Evolutionary conservation across 2,329 filamentous ascomycete genomes (phyloP).

Genomic region (Xylariaceae sp.): DNA sequence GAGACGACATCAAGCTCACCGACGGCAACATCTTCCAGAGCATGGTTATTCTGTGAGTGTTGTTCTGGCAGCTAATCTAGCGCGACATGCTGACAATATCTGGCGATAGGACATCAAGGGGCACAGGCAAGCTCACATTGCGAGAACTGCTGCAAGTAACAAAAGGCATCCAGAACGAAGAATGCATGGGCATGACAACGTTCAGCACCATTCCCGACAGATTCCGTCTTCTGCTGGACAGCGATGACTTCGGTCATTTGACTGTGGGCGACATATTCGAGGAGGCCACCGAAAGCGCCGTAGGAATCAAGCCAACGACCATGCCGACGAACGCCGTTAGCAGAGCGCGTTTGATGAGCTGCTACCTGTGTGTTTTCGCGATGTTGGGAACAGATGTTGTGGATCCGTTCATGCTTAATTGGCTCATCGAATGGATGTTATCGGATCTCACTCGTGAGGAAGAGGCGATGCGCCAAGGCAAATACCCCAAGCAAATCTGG

Average conservation of each 20-base stretch:
- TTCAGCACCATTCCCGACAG: conserved; percentile 16
- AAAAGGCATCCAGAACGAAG: conserved; percentile 17
- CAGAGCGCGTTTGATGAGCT: conserved; percentile 22
- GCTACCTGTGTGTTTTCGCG: conserved; percentile 20
- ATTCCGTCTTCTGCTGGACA: conserved; percentile 16
- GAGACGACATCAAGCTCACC: conserved; percentile 14
- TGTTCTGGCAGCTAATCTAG: not conserved
- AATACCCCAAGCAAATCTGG: conserved; percentile 22
- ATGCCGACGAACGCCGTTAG: conserved; percentile 22
- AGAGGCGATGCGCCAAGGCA: conserved; percentile 20
- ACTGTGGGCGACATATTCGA: conserved; percentile 19
- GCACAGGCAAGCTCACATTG: conserved; percentile 19
- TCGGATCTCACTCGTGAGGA: conserved; percentile 22
- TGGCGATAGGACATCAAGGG: conserved; percentile 18
- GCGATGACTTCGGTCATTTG: conserved; percentile 15
- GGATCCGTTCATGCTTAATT: conserved; percentile 24
- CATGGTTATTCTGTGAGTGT: conserved; percentile 20
- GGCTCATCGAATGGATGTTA: conserved; percentile 25
- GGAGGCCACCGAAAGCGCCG: conserved; percentile 7
- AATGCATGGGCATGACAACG: conserved; percentile 17
- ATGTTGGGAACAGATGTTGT: conserved; percentile 21
- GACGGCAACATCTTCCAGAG: conserved; percentile 22
- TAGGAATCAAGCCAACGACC: conserved; percentile 12
- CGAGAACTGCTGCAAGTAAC: conserved; percentile 18
- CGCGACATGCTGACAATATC: not conserved